Evolutionary conservation across 768 basidiomycete species (phyloP), one percentile per base, ranked within the genome.

Genomic region (Amanita phalloides): DNA sequence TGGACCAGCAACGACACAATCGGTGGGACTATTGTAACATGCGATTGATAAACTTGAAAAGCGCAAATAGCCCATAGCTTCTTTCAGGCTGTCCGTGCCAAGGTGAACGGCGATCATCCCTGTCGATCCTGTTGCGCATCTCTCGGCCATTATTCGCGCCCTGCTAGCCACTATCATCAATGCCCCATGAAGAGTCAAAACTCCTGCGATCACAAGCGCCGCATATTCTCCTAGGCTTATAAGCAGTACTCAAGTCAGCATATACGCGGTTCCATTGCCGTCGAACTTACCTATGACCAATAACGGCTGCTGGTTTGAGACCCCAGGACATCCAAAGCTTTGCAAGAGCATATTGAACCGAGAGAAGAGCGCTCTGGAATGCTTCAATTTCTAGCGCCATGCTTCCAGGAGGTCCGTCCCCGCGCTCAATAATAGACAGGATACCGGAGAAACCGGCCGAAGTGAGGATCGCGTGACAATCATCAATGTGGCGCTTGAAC

Each of bases 191-290:
- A 87, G 64, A 0, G 71, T 68, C 11, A 89, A 57, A 1, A 84
- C 77, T 0, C 70, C 75, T 0, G 85, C 78, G n/a, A 73, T 66
- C 14, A 81, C 80, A 37, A 88, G 72, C 8, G 82, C 86, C 6
- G 79, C 79, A 50, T 85, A 88, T 67, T 89, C 86, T 37, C 86
- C 86, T 14, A 89, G 71, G 62, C 86, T 89, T 54, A 45, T 45
- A 25, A 60, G 25, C n/a, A 53, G 39, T 14, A 20, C 39, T 2
- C 11, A 44, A 26, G 26, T 9, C 28, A 53, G 10, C 13, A 4
- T 33, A 13, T 35, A 33, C 25, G 41, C 3, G 2, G 10, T 35
- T 11, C 32, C 32, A 35, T 2, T n/a, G 28, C 45, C 2, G 39
- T 35, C 50, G 48, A 35, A 60, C 72, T 52, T 45, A 86, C 86